Base-by-base conservation (phyloP, 768 basidiomycete species). In the Kwoniella botswanensis region DNA sequence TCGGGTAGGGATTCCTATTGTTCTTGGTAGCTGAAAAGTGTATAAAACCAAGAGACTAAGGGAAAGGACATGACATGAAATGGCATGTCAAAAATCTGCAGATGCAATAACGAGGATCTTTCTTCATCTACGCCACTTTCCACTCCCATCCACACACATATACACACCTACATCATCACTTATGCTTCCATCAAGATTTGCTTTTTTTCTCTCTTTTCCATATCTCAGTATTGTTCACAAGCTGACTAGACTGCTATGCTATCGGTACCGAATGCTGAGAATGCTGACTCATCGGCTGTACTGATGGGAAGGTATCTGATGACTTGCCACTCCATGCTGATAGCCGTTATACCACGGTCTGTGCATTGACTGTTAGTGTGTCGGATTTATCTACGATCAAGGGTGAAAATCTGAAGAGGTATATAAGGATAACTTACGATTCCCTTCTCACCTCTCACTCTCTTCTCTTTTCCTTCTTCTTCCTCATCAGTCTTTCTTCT, bases 371-470 rank as follows among this genome's bases (percentile, higher is more conserved):
- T 35, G 0, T 35, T 10, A 13, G 35, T 13, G 15, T 61, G 11
- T 61, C 59, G 42, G 59, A 44, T 7, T 35, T 26, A 26, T 59
- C 41, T 61, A 61, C 59, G 42, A 61, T 61, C 59, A 43, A 61
- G 59, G 59, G 59, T 43, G 46, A 61, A 21, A 61, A 21, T 13
- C 6, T 52, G 50, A 55, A n/a, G 24, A 22, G 13, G 24, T 58
- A 58, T 58, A 58, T 58, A 21, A 58, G 26, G 55, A 18, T 56
- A 9, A 24, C 55, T 4, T 24, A 2, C 15, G 29, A 24, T 26
- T n/a, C 13, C 22, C 21, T 21, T n/a, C 18, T 13, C 26, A 12
- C 10, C 12, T 22, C 26, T 43, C 43, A 22, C 42, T 46, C 42
- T 61, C 22, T 43, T 18, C 46, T 61, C 41, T 61, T 61, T 35